Evolutionary conservation across 192 early-diverging fungal genomes (phyloP), one percentile per base, ranked within the genome.

Genomic region (Dissophora globulifera): DNA sequence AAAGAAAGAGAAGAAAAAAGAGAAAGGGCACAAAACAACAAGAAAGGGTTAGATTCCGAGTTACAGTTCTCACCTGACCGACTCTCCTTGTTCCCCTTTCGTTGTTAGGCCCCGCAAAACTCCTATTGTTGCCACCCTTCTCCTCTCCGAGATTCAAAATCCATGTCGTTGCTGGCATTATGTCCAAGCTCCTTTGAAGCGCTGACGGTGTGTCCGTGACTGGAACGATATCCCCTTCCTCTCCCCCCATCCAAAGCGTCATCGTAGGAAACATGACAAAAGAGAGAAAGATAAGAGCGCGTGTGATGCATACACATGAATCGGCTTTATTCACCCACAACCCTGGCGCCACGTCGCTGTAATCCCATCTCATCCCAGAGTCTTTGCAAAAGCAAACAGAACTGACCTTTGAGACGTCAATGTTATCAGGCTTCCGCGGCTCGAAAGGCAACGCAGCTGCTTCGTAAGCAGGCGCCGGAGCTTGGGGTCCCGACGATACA

Each of bases 321-420:
- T 53, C 27, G 60, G 20, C 55, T 74, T 74, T 63, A 64, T 74
- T 63, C 69, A 58, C 54, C 69, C 60, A 47, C 38, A 32, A 58
- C 32, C 32, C 6, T 11, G 13, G 47, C 53, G 31, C 40, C 38
- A 46, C 15, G 9, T 8, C 20, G n/a, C 32, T 47, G 52, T 38
- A 62, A 50, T 50, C 27, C 41, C 29, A 22, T 23, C 50, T 13
- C 15, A n/a, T 58, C 30, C 35, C 49, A 51, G 29, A 52, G 25
- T 45, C 31, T 49, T 55, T 43, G 50, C 57, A 23, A 59, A 49
- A 59, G 26, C 57, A 60, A 50, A 52, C 20, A 53, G 51, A 59
- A 76, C 72, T 76, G 43, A 76, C 72, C 72, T 76, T 76, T 76
- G 64, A 58, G 58, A 62, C 72, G 30, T 76, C 72, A 66, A 67